These are phyloP conservation scores for Lipomyces sp. DNA, from an alignment of 805 yeast species.

Conservation along the genomic window DNA sequence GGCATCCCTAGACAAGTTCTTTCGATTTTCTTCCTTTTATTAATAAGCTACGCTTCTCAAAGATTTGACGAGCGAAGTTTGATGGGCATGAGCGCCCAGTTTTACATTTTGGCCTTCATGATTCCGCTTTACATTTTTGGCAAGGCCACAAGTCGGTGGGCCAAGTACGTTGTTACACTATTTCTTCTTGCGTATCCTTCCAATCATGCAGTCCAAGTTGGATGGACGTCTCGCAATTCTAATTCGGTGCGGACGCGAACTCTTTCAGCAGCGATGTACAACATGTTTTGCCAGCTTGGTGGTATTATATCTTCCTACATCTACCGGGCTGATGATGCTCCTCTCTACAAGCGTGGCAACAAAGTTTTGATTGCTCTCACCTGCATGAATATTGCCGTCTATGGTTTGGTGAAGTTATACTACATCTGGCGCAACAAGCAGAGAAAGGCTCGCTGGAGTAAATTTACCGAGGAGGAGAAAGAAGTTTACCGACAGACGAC, in stretches of 20 bases:
- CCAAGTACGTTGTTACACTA: conserved; percentile 22
- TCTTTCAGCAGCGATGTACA: conserved; percentile 61
- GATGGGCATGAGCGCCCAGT: conserved; percentile 12
- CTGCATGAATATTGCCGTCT: conserved; percentile 30
- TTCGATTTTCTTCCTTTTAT: conserved; percentile 31
- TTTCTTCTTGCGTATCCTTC: conserved; percentile 46
- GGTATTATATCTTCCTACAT: conserved; percentile 54
- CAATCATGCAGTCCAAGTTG: conserved; percentile 54
- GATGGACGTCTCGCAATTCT: conserved; percentile 62
- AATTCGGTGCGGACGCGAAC: conserved; percentile 61
- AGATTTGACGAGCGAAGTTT: conserved; percentile 13
- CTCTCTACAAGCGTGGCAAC: conserved; percentile 60
- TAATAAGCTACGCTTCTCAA: conserved; percentile 15
- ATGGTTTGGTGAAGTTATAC: conserved; percentile 35
- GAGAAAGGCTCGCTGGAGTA: conserved; percentile 51
- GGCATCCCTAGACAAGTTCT: conserved; percentile 47
- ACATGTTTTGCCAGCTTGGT: conserved; percentile 61
- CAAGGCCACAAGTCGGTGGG: conserved; percentile 23
- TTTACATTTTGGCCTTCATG: conserved; percentile 16
- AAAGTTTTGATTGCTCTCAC: conserved; percentile 34
- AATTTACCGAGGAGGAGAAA: conserved; percentile 49
- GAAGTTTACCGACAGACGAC: conserved; percentile 47
- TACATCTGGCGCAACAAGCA: conserved; percentile 36
- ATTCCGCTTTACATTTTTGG: conserved; percentile 32
- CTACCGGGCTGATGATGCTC: conserved; percentile 56